phyloP scores from a whole-genome alignment of 2,329 filamentous ascomycete genomes.

The Botryotinia calthae region DNA sequence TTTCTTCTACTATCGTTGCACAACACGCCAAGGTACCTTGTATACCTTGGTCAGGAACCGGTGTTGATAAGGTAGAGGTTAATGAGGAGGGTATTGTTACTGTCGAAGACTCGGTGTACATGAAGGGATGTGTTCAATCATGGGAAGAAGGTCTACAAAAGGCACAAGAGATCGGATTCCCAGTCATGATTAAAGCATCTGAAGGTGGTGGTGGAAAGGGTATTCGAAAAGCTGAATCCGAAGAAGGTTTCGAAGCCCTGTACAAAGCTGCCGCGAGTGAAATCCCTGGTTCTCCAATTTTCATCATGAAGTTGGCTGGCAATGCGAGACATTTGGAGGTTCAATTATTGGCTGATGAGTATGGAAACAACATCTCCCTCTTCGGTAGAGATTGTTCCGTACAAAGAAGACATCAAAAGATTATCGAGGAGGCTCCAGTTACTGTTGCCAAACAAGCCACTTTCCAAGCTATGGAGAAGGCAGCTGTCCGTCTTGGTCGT shows the following conservation, averaged over 20 bases:
- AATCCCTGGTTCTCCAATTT: slow-evolving; percentile 97
- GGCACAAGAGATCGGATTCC: slow-evolving; percentile 91
- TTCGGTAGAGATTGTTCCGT: slow-evolving; percentile 99
- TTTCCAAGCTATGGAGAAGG: slow-evolving; percentile 95
- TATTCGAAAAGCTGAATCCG: slow-evolving; percentile 88
- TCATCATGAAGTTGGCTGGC: slow-evolving; percentile 99
- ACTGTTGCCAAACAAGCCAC: slow-evolving; percentile 88
- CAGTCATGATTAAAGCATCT: slow-evolving; percentile 99
- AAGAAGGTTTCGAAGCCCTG: slow-evolving; percentile 79
- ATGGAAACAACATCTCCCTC: slow-evolving; percentile 98
- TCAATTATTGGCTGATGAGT: slow-evolving; percentile 95
- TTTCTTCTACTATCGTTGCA: slow-evolving; percentile 97
- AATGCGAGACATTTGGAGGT: slow-evolving; percentile 97
- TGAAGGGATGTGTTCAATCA: slow-evolving; percentile 84
- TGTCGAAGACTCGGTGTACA: slow-evolving; percentile 80
- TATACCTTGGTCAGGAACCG: slow-evolving; percentile 98
- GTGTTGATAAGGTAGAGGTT: slow-evolving; percentile 76
- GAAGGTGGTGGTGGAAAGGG: slow-evolving; percentile 99
- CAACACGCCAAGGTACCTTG: slow-evolving; percentile 95
- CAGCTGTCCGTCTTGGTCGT: slow-evolving; percentile 87
- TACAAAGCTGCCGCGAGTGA: slow-evolving; percentile 97
- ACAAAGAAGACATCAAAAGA: slow-evolving; percentile 97
- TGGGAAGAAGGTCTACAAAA: slow-evolving; percentile 86
- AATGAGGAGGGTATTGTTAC: slow-evolving; percentile 87
- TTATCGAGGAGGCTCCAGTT: slow-evolving; percentile 97